Evolutionary conservation across 2,329 filamentous ascomycete genomes (phyloP).

Genomic region (Talaromyces sp.): DNA sequence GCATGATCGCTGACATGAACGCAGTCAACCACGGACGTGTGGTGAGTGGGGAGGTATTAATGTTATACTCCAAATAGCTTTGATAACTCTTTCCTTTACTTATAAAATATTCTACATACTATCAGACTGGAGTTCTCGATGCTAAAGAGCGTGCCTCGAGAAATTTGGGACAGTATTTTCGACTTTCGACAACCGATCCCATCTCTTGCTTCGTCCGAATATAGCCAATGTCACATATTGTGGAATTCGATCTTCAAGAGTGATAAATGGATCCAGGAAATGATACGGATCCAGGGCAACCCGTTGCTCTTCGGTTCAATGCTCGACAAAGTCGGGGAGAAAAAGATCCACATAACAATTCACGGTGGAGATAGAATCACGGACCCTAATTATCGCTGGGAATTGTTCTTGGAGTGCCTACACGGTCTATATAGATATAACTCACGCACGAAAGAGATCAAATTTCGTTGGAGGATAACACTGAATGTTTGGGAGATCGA

Average conservation of each 20-base stretch:
- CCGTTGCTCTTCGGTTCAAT: neutral
- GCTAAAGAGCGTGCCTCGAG: neutral
- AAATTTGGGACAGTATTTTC: neutral
- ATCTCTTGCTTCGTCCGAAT: neutral
- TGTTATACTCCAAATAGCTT: neutral
- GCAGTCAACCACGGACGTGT: too few relatives aligned
- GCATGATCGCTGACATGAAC: too few relatives aligned
- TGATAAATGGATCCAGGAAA: neutral
- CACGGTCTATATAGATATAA: constrained; percentile 1
- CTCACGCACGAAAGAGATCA: neutral
- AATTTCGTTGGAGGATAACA: neutral
- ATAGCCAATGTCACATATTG: neutral
- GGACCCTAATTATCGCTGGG: neutral
- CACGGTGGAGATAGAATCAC: neutral
- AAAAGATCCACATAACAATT: neutral
- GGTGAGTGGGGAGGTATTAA: neutral
- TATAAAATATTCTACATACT: neutral
- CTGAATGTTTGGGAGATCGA: neutral
- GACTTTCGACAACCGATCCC: neutral
- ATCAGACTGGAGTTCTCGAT: neutral
- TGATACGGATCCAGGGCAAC: neutral
- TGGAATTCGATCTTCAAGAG: constrained; percentile 3
- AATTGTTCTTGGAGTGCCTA: neutral
- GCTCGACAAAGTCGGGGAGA: neutral
- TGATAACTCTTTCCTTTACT: neutral